phyloP scores from a whole-genome alignment of 495 filamentous ascomycete genomes.

The Podospora anserina region DNA sequence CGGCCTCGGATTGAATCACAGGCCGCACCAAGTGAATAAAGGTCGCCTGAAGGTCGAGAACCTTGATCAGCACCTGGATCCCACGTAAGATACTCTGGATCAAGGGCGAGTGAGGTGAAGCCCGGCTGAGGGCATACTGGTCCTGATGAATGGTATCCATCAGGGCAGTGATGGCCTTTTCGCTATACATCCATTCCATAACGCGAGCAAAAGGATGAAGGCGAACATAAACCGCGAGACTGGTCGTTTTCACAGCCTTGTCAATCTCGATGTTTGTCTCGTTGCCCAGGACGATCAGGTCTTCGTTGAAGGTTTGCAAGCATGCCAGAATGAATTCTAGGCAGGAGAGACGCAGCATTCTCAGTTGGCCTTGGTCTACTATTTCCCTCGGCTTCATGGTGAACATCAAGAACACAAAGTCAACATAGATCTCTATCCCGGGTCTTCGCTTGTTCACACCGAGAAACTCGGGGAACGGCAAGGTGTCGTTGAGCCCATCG shows the following conservation, averaged over 20 bases:
- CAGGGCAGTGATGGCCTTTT: slow-evolving; percentile 74
- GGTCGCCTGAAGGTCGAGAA: slow-evolving; percentile 83
- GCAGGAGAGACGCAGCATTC: slow-evolving; percentile 69
- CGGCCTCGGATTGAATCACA: slow-evolving; percentile 51
- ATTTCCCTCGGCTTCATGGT: slow-evolving; percentile 57
- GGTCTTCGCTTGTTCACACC: slow-evolving; percentile 74
- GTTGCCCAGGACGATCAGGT: slow-evolving; percentile 78
- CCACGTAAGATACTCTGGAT: slow-evolving; percentile 68
- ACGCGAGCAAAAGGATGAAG: slow-evolving; percentile 89
- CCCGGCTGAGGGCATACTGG: slow-evolving; percentile 59
- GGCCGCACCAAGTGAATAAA: slow-evolving; percentile 85
- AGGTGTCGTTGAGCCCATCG: slow-evolving; percentile 59
- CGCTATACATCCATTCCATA: slow-evolving; percentile 97
- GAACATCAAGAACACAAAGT: slow-evolving; percentile 78
- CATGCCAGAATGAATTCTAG: slow-evolving; percentile 73
- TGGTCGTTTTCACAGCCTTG: slow-evolving; percentile 63
- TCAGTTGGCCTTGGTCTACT: slow-evolving; percentile 59
- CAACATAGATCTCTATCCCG: slow-evolving; percentile 87
- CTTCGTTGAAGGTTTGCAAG: slow-evolving; percentile 83
- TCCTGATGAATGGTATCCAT: slow-evolving; percentile 75
- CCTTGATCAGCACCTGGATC: slow-evolving; percentile 74
- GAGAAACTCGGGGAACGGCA: slow-evolving; percentile 86
- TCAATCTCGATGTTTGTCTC: slow-evolving; percentile 70
- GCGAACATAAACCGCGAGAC: slow-evolving; percentile 69
- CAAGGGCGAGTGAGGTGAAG: slow-evolving; percentile 67